phyloP scores from a whole-genome alignment of 1,139 yeast genomes.

The Magnusiomyces ingens region DNA sequence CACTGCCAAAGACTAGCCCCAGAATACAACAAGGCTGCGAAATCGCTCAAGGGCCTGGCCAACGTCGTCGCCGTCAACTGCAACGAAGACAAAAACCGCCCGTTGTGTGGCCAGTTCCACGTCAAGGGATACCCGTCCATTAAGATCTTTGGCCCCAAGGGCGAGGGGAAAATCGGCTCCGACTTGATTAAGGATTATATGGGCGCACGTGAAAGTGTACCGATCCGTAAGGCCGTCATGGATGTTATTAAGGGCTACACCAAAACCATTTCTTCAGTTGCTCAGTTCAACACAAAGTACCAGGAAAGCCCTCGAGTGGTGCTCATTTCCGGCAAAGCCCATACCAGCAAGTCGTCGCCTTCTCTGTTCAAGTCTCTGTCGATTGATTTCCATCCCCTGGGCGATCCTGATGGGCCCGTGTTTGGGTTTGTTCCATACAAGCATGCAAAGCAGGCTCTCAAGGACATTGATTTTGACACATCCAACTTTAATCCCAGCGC shows the following conservation, averaged over 20 bases:
- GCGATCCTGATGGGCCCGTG: constrained; percentile 17
- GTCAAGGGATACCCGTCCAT: constrained; percentile 79
- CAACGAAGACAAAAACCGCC: constrained; percentile 60
- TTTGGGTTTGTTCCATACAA: constrained; percentile 10
- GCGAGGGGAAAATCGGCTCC: constrained; percentile 16
- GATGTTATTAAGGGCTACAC: constrained; percentile 9
- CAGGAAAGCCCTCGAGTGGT: constrained; percentile 25
- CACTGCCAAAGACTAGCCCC: constrained; percentile 70
- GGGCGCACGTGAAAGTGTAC: constrained; percentile 60
- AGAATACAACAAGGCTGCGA: constrained; percentile 58
- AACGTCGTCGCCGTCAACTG: constrained; percentile 86
- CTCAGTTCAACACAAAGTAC: constrained; percentile 10
- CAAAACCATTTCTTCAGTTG: constrained; percentile 10
- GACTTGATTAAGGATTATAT: constrained; percentile 56
- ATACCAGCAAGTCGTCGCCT: constrained; percentile 34
- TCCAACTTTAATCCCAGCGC: neutral
- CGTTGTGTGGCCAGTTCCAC: constrained; percentile 58
- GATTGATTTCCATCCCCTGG: constrained; percentile 46
- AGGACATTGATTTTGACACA: neutral
- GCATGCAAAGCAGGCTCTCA: constrained; percentile 11
- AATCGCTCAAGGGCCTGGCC: constrained; percentile 49
- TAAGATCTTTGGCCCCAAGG: constrained; percentile 59
- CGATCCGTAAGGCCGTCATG: constrained; percentile 44
- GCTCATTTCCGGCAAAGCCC: constrained; percentile 24
- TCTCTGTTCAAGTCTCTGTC: constrained; percentile 68